These are phyloP conservation scores for Podila verticillata DNA, from an alignment of 192 early-diverging fungal genomes.

Conservation along the genomic window DNA sequence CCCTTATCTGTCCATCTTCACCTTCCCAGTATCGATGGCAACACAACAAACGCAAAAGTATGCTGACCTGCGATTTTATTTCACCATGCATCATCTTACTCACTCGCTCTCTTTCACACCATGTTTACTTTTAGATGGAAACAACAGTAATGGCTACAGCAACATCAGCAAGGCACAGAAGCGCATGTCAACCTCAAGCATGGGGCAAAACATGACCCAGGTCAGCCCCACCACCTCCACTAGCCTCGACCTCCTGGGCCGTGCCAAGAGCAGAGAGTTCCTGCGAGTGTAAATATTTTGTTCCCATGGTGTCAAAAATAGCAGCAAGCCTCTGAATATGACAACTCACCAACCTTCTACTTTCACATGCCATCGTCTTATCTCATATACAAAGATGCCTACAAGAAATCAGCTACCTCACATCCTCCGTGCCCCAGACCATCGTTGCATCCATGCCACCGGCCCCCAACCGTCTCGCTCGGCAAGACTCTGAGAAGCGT, in stretches of 20 bases:
- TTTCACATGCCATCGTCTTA: not conserved
- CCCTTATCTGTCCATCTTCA: no score
- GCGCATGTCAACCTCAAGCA: slow-evolving; percentile 41
- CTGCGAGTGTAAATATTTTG: slow-evolving; percentile 70
- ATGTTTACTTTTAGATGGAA: not conserved
- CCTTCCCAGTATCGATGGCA: not conserved
- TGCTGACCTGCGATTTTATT: not conserved
- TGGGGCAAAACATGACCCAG: slow-evolving; percentile 44
- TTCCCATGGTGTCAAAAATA: no score
- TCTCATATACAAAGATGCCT: slow-evolving; percentile 60
- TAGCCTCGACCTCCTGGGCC: slow-evolving; percentile 60
- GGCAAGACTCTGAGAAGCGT: slow-evolving; percentile 31
- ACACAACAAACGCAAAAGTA: not conserved
- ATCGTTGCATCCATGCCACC: slow-evolving; percentile 27
- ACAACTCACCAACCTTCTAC: not conserved
- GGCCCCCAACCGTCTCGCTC: slow-evolving; percentile 26
- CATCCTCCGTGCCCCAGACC: slow-evolving; percentile 53
- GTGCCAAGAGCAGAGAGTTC: slow-evolving; percentile 74
- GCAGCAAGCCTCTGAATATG: not conserved
- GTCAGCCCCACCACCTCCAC: slow-evolving; percentile 47
- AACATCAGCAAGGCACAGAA: slow-evolving; percentile 23
- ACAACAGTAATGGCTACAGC: not conserved
- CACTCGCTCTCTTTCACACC: not conserved
- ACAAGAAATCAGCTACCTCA: slow-evolving; percentile 69
- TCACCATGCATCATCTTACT: not conserved